Evolutionary conservation across 225 moss, liverwort and hornwort genomes (phyloP), one percentile per base, ranked within the genome.

Genomic region (Rhytidiadelphus loreus): DNA sequence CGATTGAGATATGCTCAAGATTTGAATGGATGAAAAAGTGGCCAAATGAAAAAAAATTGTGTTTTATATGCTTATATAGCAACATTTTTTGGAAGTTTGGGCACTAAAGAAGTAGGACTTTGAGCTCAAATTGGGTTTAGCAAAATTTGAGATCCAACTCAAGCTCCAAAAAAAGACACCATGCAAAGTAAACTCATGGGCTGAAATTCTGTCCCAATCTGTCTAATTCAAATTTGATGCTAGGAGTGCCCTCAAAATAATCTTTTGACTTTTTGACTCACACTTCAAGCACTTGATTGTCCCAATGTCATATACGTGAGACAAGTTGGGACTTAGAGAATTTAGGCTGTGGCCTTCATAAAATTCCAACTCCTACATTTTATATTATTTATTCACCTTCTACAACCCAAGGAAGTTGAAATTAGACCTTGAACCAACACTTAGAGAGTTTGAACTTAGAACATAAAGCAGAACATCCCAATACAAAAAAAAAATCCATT

Each of bases 121-220:
- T 12, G 22, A 22, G 6, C 13, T 6, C 6, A 4, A 68, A 2
- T 68, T 68, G n/a, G 6, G 7, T 24, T 46, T 11, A 1, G 19
- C 6, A 18, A 30, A 48, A 46, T 18, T 46, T 0, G 4, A 48
- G 4, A 32, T 0, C 12, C 4, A 30, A 48, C 1, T 46, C 7
- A 0, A 2, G 4, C 2, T 17, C 32, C 1, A 11, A 48, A 8
- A 12, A 32, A 30, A 48, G 19, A 30, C 1, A 30, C 32, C 17
- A 7, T 7, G 2, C 7, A 2, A 74, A 74, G 12, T 7, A 48
- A 48, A 4, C 1, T 7, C 0, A 0, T 7, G 3, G 19, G 1
- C 0, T 48, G 1, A 48, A 20, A 74, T 48, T 19, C 4, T 48
- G 0, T 32, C 1, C 0, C 2, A 11, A 48, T 48, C 0, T 74